Evolutionary conservation across 202 grass and related monocot genomes (phyloP).

Genomic region (Carex arenaria): DNA sequence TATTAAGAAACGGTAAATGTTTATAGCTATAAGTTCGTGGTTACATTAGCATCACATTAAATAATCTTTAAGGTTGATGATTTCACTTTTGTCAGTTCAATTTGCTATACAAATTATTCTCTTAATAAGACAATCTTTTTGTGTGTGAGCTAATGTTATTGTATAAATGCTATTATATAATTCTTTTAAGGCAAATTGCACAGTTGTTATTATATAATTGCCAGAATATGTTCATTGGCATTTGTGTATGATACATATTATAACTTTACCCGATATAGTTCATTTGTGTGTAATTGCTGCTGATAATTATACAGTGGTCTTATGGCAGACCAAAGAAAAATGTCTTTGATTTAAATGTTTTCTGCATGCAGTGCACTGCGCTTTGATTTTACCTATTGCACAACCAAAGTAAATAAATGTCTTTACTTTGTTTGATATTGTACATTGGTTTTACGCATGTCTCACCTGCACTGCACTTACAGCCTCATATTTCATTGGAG

Average conservation of each 20-base stretch:
- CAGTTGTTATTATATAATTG: background rate
- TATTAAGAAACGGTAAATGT: background rate
- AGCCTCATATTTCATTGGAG: background rate
- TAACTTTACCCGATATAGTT: background rate
- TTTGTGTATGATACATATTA: background rate
- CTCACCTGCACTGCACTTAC: background rate
- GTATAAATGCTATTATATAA: too few relatives aligned
- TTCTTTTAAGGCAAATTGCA: background rate
- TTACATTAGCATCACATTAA: background rate
- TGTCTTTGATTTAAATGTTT: background rate
- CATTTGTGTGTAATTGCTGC: background rate
- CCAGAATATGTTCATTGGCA: background rate
- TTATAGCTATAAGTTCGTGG: background rate
- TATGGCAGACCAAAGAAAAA: background rate
- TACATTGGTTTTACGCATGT: too few relatives aligned
- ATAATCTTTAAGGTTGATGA: background rate
- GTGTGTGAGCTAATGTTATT: background rate
- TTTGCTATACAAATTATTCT: background rate
- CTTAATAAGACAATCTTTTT: background rate
- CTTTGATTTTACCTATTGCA: background rate
- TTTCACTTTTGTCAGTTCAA: background rate
- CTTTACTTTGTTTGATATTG: background rate
- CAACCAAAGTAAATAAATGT: background rate
- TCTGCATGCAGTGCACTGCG: background rate
- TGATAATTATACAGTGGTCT: background rate